Evolutionary conservation across 768 basidiomycete species (phyloP).

Genomic region (Agaricus sinodeliciosus): DNA sequence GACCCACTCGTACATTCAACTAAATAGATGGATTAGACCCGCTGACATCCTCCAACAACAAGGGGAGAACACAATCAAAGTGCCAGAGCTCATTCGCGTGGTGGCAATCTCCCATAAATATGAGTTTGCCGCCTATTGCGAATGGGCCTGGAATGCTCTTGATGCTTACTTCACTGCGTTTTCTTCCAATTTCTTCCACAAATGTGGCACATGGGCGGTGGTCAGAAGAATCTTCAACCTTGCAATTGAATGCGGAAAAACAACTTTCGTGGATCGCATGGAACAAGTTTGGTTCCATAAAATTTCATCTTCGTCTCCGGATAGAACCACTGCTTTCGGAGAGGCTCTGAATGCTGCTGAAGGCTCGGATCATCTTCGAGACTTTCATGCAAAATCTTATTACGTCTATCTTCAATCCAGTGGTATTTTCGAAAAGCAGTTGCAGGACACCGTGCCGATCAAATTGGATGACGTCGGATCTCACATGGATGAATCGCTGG

Average conservation of each 20-base stretch:
- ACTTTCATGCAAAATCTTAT: neutral
- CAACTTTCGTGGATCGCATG: neutral
- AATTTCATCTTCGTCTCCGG: neutral
- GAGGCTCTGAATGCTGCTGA: neutral
- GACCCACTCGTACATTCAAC: neutral
- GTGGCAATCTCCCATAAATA: conserved; percentile 1
- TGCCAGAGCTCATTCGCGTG: neutral
- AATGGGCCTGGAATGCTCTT: neutral
- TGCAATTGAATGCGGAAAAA: neutral
- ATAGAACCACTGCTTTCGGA: neutral
- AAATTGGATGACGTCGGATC: neutral
- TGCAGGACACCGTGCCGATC: too few relatives aligned
- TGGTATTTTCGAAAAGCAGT: neutral
- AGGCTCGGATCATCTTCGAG: neutral
- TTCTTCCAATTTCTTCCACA: neutral
- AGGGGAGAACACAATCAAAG: neutral
- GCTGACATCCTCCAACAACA: neutral
- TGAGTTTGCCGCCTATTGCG: neutral
- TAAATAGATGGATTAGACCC: neutral
- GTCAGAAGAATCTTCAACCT: neutral
- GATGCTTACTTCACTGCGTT: neutral
- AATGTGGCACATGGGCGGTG: neutral
- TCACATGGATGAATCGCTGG: neutral
- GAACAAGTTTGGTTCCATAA: neutral
- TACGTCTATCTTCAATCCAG: neutral